Base-by-base conservation (phyloP, 1,284 basidiomycete genomes). In the Acaromyces ingoldii region DNA sequence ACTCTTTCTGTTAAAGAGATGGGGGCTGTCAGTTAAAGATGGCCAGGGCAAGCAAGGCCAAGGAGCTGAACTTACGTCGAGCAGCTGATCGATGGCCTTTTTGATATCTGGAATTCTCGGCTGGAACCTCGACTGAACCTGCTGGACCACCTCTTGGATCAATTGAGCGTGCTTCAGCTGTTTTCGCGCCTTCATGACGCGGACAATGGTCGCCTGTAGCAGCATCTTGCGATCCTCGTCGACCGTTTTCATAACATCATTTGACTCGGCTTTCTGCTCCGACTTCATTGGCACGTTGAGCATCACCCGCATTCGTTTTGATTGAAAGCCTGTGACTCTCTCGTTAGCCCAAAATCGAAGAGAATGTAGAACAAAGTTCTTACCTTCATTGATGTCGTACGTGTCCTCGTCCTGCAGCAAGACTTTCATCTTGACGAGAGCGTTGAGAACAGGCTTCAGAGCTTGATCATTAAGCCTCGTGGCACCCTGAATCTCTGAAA, bases 181-280 rank as follows among this genome's bases (percentile, higher is more conserved):
- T 84, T 95, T 75, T 19, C 93, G 84, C 21, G 91, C 90, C 79
- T 97, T 97, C 93, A 97, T 96, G 76, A 97, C 89, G 52, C 89
- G 86, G 46, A 98, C 93, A 69, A 98, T 95, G 13, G 89, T 93
- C 13, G 93, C 93, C 76, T 98, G 95, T 55, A 97, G 91, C 54
- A 95, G 85, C 73, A 95, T 88, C 80, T 95, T 93, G 58, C 93
- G 84, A 75, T 98, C 93, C 78, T 98, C 93, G 65, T 98, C 93
- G 7, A 98, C 92, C 24, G 87, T 88, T 81, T 93, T 92, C 68
- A 93, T 80, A 1, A 97, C 90, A 60, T 97, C 91, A 6, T 82
- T 83, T 6, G 86, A 84, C 77, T 98, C 95, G 3, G 87, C 85
- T 81, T 93, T 95, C 56, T 89, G 86, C 77, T 97, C 93, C 1